Percentiles rank a stretch among this genome's conserved stretches.
Evolutionary conservation across 768 basidiomycete genomes (phyloP).

Genomic region (Strobilomyces dryophilus): DNA sequence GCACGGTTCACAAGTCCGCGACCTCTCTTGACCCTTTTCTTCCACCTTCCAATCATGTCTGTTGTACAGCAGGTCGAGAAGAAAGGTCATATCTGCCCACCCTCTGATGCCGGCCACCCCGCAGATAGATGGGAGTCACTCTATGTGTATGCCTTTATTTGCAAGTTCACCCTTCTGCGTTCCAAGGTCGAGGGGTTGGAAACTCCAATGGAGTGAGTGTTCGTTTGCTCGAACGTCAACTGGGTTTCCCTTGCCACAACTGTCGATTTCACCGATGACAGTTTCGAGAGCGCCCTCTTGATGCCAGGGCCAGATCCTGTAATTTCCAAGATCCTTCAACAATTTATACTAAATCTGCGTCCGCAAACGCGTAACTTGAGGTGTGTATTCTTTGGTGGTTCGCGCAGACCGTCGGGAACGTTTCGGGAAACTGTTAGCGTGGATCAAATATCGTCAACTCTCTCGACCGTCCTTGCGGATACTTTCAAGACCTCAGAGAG

Average conservation of each 20-base stretch:
- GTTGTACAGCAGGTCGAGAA: constrained; percentile 36
- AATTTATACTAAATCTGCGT: constrained; percentile 78
- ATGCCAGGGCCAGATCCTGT: constrained; percentile 67
- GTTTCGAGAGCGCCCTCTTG: constrained; percentile 77
- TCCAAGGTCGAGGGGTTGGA: constrained; percentile 76
- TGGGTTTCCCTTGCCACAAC: constrained; percentile 22
- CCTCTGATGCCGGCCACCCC: constrained; percentile 66
- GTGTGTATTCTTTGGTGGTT: constrained; percentile 42
- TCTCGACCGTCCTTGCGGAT: constrained; percentile 64
- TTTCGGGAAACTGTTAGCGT: constrained; percentile 46
- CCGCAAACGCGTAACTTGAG: constrained; percentile 89
- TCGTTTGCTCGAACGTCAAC: constrained; percentile 17
- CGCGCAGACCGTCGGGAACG: constrained; percentile 21
- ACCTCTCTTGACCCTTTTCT: constrained; percentile 34
- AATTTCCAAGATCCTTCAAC: constrained; percentile 65
- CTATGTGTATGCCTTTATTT: constrained; percentile 83
- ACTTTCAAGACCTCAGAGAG: constrained; percentile 71
- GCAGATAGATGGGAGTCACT: constrained; percentile 82
- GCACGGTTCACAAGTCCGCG: constrained; percentile 32
- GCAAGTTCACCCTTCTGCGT: constrained; percentile 73
- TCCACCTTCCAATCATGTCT: constrained; percentile 37
- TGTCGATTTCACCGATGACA: constrained; percentile 37
- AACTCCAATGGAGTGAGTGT: constrained; percentile 77
- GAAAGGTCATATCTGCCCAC: constrained; percentile 51
- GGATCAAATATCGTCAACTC: constrained; percentile 78